Percentiles rank a stretch among this genome's conserved stretches.
Conservation (phyloP, 1,139 yeast species). For the Trichomonascaceae sp. region DNA sequence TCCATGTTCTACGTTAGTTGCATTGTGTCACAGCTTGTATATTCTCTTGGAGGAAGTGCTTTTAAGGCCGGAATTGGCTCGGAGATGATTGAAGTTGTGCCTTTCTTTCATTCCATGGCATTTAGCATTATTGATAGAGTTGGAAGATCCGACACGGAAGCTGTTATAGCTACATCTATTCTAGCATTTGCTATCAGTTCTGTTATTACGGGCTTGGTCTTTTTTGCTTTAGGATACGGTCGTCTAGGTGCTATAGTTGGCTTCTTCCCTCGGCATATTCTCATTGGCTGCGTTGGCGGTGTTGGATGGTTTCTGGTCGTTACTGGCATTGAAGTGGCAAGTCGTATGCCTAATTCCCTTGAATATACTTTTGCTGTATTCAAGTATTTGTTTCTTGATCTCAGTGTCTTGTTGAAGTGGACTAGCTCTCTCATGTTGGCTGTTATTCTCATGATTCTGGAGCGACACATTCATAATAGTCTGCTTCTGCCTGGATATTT, state of each 20-base stretch:
- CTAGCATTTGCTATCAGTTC: slow-evolving; percentile 80
- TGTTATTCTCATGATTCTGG: slow-evolving; percentile 44
- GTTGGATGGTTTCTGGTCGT: slow-evolving; percentile 88
- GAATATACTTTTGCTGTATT: slow-evolving; percentile 57
- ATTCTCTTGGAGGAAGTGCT: slow-evolving; percentile 84
- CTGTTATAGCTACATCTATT: slow-evolving; percentile 78
- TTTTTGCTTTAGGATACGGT: slow-evolving; percentile 69
- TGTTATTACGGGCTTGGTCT: slow-evolving; percentile 77
- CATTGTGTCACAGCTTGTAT: slow-evolving; percentile 77
- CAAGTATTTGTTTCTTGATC: slow-evolving; percentile 38
- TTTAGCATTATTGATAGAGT: slow-evolving; percentile 54
- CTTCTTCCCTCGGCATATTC: slow-evolving; percentile 90
- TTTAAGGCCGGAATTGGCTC: slow-evolving; percentile 89
- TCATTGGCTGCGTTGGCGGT: slow-evolving; percentile 97
- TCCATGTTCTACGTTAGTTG: slow-evolving; percentile 94
- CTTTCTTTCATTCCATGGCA: slow-evolving; percentile 96
- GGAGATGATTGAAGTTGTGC: slow-evolving; percentile 97
- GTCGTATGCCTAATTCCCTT: slow-evolving; percentile 70
- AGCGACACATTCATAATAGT: slow-evolving; percentile 62
- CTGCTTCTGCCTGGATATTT: slow-evolving; percentile 77
- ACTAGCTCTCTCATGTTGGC: slow-evolving; percentile 62
- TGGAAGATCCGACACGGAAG: slow-evolving; percentile 49
- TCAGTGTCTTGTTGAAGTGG: slow-evolving; percentile 57
- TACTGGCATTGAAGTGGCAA: slow-evolving; percentile 86
- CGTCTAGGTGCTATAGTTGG: slow-evolving; percentile 82